phyloP scores from a whole-genome alignment of 2,329 filamentous ascomycete genomes.

The Monilinia fructicola region DNA sequence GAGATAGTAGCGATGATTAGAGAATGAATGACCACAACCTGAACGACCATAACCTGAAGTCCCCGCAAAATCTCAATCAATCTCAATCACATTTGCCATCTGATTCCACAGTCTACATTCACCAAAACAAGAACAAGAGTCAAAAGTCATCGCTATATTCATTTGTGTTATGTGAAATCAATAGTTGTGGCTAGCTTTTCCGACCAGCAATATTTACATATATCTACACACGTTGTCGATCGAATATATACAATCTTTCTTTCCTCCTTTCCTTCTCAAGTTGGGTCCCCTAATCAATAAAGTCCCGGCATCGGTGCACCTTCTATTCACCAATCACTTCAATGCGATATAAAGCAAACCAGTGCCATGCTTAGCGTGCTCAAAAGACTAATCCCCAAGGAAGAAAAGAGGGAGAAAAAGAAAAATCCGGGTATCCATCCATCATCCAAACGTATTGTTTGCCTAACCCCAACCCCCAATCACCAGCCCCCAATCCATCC shows the following conservation, averaged over 20 bases:
- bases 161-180: not conserved
- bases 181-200: not conserved
- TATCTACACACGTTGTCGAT: not conserved
- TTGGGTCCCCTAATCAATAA: not conserved
- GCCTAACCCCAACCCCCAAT: not conserved
- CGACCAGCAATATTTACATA: slow-evolving; percentile 14
- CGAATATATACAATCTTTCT: slow-evolving; percentile 7
- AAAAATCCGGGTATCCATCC: slow-evolving; percentile 17
- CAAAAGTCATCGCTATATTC: not conserved
- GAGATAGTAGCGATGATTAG: not conserved
- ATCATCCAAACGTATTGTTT: slow-evolving; percentile 12
- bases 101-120: not conserved
- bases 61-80: not conserved
- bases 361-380: slow-evolving; percentile 1
- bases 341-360: slow-evolving; percentile 6
- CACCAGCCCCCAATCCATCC: not conserved
- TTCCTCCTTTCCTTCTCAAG: not conserved
- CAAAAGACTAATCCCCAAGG: not conserved
- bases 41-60: too few species aligned
- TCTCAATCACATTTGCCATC: not conserved
- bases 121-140: not conserved
- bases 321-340: slow-evolving; percentile 11
- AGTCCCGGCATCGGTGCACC: not conserved
- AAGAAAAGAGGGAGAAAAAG: not conserved
- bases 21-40: not conserved